Conservation (phyloP, 192 early-diverging fungal species). For the Phycomyces blakesleeanus region DNA sequence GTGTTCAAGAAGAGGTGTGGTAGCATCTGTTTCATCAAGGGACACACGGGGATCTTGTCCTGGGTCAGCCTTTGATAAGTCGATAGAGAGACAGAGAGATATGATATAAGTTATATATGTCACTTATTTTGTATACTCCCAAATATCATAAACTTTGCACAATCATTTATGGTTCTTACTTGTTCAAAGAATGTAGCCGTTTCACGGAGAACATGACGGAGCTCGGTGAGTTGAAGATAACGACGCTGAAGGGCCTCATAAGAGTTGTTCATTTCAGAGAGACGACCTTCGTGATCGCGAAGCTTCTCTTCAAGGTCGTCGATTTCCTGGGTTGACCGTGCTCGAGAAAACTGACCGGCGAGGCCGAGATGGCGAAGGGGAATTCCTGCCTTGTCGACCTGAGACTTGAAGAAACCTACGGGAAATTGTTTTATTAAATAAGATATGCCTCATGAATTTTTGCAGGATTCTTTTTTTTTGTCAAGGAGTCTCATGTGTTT, state of each 20-base stretch:
- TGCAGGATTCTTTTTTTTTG: no score
- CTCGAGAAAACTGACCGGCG: constrained; percentile 49
- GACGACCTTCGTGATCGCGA: constrained; percentile 74
- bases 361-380: constrained; percentile 44
- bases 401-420: constrained; percentile 74
- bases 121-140: no score
- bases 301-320: constrained; percentile 88
- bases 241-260: constrained; percentile 85
- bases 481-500: neutral
- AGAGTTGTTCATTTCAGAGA: constrained; percentile 82
- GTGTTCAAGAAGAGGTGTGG: constrained; percentile 56
- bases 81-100: neutral
- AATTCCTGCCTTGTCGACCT: constrained; percentile 79
- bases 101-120: no score
- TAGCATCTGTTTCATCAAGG: constrained; percentile 27
- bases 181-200: constrained; percentile 78
- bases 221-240: constrained; percentile 86
- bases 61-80: constrained; percentile 12
- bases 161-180: no score
- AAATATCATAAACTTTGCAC: no score
- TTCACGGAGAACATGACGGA: constrained; percentile 85
- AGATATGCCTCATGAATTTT: no score
- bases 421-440: no score
- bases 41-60: constrained; percentile 9
- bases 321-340: constrained; percentile 83